These are phyloP conservation scores for Cercospora brassicicola DNA, from an alignment of 2,329 filamentous ascomycete species.

Conservation along the genomic window DNA sequence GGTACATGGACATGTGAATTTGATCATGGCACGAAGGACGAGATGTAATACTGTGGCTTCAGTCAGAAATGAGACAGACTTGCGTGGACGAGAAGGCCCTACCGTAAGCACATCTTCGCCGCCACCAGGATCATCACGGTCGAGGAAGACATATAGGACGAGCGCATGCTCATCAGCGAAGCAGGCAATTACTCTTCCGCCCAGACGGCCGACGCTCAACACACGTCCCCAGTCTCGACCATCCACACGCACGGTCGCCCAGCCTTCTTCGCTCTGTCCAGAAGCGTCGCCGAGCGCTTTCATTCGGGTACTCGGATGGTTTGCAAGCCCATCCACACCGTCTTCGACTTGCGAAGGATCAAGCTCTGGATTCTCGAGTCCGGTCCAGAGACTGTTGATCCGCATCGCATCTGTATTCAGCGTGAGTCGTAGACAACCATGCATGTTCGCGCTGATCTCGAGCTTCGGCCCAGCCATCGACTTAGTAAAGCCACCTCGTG, in stretches of 20 bases:
- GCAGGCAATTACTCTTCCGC: slow-evolving; percentile 89
- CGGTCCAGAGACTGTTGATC: slow-evolving; percentile 82
- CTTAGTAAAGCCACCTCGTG: slow-evolving; percentile 38
- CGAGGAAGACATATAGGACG: slow-evolving; percentile 79
- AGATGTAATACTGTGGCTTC: slow-evolving; percentile 56
- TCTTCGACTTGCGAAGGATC: slow-evolving; percentile 72
- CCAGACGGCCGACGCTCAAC: slow-evolving; percentile 85
- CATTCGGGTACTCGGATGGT: slow-evolving; percentile 81
- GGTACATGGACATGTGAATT: neutral
- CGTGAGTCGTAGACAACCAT: slow-evolving; percentile 76
- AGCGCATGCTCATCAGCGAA: slow-evolving; percentile 78
- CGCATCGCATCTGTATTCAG: slow-evolving; percentile 80
- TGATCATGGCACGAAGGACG: slow-evolving; percentile 47
- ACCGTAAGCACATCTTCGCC: slow-evolving; percentile 77
- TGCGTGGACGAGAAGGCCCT: slow-evolving; percentile 36
- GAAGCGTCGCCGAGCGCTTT: slow-evolving; percentile 57
- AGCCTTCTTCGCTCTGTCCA: slow-evolving; percentile 73
- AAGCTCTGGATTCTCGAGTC: slow-evolving; percentile 81
- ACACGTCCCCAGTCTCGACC: slow-evolving; percentile 92
- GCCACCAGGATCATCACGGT: slow-evolving; percentile 66
- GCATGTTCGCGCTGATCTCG: slow-evolving; percentile 90
- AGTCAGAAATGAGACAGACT: slow-evolving; percentile 23
- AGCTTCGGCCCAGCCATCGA: slow-evolving; percentile 60
- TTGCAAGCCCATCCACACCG: slow-evolving; percentile 65
- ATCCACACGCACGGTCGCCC: slow-evolving; percentile 88